phyloP scores from a whole-genome alignment of 2,329 filamentous ascomycete species.

The Rhinocladiella similis region DNA sequence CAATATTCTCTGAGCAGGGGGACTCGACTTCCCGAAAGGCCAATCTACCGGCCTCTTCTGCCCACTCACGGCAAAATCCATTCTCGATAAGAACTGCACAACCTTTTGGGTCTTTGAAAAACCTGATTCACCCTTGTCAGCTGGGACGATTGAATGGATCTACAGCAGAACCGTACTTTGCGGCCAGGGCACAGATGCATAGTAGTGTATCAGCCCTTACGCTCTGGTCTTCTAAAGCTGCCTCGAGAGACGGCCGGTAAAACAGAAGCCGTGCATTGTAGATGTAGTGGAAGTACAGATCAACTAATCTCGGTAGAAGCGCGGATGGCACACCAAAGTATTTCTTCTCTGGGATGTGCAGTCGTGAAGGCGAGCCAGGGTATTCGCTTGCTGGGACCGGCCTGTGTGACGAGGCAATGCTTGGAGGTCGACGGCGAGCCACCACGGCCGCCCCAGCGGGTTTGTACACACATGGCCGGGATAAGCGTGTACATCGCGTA shows the following conservation, averaged over 20 bases:
- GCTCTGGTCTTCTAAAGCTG: neutral
- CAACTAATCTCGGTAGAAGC: neutral
- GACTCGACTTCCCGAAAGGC: neutral
- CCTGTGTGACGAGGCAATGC: neutral
- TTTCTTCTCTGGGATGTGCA: neutral
- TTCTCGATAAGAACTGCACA: neutral
- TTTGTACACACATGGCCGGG: neutral
- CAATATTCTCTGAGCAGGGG: neutral
- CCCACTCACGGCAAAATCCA: conserved; percentile 2
- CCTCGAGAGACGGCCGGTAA: neutral
- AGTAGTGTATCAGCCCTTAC: neutral
- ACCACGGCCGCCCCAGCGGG: too few species aligned
- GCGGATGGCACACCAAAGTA: neutral
- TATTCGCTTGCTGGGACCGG: neutral
- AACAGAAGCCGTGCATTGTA: neutral
- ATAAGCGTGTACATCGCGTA: neutral
- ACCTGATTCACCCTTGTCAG: conserved; percentile 2
- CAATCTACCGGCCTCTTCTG: neutral
- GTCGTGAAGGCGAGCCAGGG: neutral
- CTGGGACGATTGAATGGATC: neutral
- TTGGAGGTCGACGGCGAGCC: too few species aligned
- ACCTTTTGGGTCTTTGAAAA: conserved; percentile 6
- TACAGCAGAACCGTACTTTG: neutral
- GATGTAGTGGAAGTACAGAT: neutral
- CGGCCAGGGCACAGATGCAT: neutral